Percentiles rank a stretch among this genome's conserved stretches.
These are phyloP conservation scores for Cladorrhinum sp. DNA, from an alignment of 2,329 filamentous ascomycete species.

Conservation along the genomic window DNA sequence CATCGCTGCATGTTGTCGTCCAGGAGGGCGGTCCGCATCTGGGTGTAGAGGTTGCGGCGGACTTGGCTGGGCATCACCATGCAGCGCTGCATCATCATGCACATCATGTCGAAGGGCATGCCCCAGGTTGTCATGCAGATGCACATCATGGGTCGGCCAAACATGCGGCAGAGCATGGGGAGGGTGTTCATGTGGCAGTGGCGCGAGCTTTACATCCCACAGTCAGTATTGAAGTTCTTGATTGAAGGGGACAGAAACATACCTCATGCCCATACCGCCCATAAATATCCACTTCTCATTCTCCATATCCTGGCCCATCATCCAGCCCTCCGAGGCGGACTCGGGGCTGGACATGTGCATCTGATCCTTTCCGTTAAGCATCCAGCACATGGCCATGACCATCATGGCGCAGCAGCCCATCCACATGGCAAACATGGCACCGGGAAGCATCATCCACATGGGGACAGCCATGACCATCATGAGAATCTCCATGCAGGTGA, in stretches of 20 bases:
- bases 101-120: conserved; percentile 50
- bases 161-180: conserved; percentile 36
- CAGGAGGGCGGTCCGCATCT: conserved; percentile 37
- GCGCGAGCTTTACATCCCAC: conserved; percentile 26
- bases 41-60: conserved; percentile 35
- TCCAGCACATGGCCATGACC: conserved; percentile 29
- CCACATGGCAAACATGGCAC: conserved; percentile 31
- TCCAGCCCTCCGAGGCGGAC: conserved; percentile 29
- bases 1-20: conserved; percentile 34
- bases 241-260: background rate
- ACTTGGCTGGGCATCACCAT: conserved; percentile 31
- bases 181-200: conserved; percentile 32
- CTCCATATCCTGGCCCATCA: conserved; percentile 29
- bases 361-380: conserved; percentile 31
- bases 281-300: conserved; percentile 37
- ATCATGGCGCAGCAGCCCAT: conserved; percentile 23
- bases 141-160: conserved; percentile 44
- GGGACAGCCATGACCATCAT: conserved; percentile 29
- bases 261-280: conserved; percentile 36
- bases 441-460: conserved; percentile 33
- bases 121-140: conserved; percentile 51
- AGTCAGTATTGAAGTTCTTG: background rate
- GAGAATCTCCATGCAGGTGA: conserved; percentile 29
- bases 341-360: conserved; percentile 23
- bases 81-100: conserved; percentile 33